phyloP scores from a whole-genome alignment of 164 flowering plant genomes.

The Vitis rupestris region DNA sequence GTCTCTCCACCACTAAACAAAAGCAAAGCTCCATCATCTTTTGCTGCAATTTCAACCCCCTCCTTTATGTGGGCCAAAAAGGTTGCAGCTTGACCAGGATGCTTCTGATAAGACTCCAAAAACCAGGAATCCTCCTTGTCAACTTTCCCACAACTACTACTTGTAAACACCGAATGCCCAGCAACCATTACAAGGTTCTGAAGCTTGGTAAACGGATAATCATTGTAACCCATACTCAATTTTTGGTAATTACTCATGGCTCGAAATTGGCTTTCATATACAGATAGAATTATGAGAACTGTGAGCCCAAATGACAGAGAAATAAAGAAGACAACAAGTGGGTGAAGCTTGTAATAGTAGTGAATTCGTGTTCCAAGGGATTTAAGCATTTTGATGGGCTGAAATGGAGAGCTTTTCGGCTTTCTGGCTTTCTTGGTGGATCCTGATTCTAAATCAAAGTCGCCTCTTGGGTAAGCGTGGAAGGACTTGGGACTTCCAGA shows the following conservation, averaged over 20 bases:
- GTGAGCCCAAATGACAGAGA: slow-evolving; percentile 61
- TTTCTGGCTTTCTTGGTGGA: slow-evolving; percentile 46
- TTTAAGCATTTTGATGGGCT: slow-evolving; percentile 54
- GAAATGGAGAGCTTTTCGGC: slow-evolving; percentile 28
- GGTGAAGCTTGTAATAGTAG: slow-evolving; percentile 65
- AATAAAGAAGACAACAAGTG: slow-evolving; percentile 48
- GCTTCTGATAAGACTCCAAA: slow-evolving; percentile 88
- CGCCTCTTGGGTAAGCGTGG: slow-evolving; percentile 63
- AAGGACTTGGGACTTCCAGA: slow-evolving; percentile 69
- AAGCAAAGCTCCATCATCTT: slow-evolving; percentile 74
- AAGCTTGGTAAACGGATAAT: slow-evolving; percentile 59
- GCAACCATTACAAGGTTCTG: slow-evolving; percentile 96
- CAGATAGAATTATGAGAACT: slow-evolving; percentile 50
- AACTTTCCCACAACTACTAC: slow-evolving; percentile 78
- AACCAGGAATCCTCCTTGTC: slow-evolving; percentile 91
- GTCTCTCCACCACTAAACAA: slow-evolving; percentile 99
- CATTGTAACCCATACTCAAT: slow-evolving; percentile 19
- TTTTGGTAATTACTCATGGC: slow-evolving; percentile 23
- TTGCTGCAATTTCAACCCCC: slow-evolving; percentile 72
- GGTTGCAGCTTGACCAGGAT: slow-evolving; percentile 88
- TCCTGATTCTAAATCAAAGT: slow-evolving; percentile 86
- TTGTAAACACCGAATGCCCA: slow-evolving; percentile 92
- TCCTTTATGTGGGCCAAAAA: slow-evolving; percentile 75
- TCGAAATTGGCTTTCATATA: slow-evolving; percentile 45
- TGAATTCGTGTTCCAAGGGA: slow-evolving; percentile 47